Percentiles rank a stretch among this genome's conserved stretches.
phyloP scores from a whole-genome alignment of 75 land plant species.

The Larix kaempferi region DNA sequence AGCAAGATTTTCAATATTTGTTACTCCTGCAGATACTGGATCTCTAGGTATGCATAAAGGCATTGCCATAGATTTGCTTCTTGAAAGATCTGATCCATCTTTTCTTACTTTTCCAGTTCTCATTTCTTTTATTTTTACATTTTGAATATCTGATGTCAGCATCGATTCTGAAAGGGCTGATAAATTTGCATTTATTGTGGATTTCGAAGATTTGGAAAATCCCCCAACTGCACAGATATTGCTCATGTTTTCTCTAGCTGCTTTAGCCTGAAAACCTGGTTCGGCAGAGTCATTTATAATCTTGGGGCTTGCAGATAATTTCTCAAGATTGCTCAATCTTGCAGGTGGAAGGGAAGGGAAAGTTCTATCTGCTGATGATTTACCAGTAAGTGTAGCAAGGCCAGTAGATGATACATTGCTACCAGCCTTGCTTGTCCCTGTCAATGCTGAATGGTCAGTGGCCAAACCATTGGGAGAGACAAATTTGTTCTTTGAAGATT shows the following conservation, averaged over 20 bases:
- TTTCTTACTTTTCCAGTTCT: conserved; percentile 7
- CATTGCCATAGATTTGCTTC: not conserved
- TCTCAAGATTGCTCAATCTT: conserved; percentile 2
- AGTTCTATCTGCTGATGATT: not conserved
- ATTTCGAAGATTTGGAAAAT: not conserved
- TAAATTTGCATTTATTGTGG: not conserved
- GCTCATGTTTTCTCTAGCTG: not conserved
- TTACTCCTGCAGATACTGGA: not conserved
- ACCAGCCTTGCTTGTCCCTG: conserved; percentile 11
- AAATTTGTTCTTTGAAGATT: conserved; percentile 20
- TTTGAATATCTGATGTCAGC: not conserved
- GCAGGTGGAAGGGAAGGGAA: not conserved
- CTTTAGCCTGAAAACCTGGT: not conserved
- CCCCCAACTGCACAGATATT: not conserved
- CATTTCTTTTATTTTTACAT: not conserved
- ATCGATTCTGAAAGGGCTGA: conserved; percentile 1
- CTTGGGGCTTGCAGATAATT: conserved; percentile 1
- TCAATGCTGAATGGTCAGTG: conserved; percentile 3
- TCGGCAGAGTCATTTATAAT: not conserved
- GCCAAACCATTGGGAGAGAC: not conserved
- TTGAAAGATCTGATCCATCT: not conserved
- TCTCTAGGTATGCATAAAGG: not conserved
- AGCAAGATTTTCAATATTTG: not conserved
- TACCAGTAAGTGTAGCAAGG: not conserved
- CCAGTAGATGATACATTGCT: not conserved